Percentiles rank a stretch among this genome's conserved stretches.
Evolutionary conservation across 306 rosid genomes (phyloP).

Genomic region (Cajanus cajan): DNA sequence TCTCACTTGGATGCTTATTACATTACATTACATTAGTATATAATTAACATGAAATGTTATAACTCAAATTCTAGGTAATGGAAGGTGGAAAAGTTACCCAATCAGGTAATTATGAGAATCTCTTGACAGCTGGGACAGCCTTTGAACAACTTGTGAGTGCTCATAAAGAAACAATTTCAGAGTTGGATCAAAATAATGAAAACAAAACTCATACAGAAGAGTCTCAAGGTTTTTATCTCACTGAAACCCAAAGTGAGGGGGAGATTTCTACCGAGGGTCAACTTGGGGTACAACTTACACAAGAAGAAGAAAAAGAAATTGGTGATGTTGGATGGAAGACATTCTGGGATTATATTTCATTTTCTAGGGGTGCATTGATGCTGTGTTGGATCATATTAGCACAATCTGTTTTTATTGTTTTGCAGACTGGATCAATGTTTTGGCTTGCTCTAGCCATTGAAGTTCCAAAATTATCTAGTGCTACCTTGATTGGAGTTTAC

Average conservation of each 20-base stretch:
- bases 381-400: constrained; percentile 29
- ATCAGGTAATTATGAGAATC: constrained; percentile 69
- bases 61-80: constrained; percentile 58
- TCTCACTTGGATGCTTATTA: not conserved
- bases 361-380: constrained; percentile 42
- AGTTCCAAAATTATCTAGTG: constrained; percentile 45
- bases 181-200: constrained; percentile 33
- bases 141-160: constrained; percentile 82
- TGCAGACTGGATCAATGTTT: constrained; percentile 55
- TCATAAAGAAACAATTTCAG: constrained; percentile 54
- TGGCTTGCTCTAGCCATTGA: constrained; percentile 78
- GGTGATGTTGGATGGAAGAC: constrained; percentile 79
- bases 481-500: constrained; percentile 53
- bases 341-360: constrained; percentile 56
- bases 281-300: constrained; percentile 54
- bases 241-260: constrained; percentile 35
- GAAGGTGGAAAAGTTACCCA: constrained; percentile 56
- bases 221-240: constrained; percentile 16
- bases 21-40: not conserved
- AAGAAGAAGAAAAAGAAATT: constrained; percentile 68
- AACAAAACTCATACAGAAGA: constrained; percentile 31
- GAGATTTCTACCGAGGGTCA: constrained; percentile 36
- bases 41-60: not conserved
- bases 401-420: constrained; percentile 38
- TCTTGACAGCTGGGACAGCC: constrained; percentile 61